Conservation (phyloP, 2,329 filamentous ascomycete species). For the Fusarium virguliforme region DNA sequence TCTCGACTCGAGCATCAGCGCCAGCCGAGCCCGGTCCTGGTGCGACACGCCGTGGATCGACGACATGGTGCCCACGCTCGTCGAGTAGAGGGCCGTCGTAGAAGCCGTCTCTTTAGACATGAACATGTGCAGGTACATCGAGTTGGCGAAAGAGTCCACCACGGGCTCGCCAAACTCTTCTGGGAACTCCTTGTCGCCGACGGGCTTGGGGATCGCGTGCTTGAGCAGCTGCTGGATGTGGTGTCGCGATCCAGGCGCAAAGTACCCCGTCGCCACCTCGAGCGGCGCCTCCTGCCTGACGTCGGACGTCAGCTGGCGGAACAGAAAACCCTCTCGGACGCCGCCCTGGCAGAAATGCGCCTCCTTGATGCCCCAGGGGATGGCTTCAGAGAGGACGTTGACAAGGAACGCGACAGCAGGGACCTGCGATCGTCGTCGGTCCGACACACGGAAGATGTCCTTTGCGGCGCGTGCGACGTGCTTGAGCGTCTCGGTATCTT, state of each 20-base stretch:
- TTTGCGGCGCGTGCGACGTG: conserved; percentile 56
- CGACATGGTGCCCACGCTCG: conserved; percentile 75
- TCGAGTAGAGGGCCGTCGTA: conserved; percentile 73
- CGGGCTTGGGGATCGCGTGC: conserved; percentile 61
- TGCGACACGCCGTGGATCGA: conserved; percentile 75
- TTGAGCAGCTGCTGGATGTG: conserved; percentile 65
- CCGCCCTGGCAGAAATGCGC: conserved; percentile 81
- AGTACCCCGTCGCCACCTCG: conserved; percentile 70
- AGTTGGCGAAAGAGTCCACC: conserved; percentile 71
- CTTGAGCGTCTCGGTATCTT: conserved; percentile 62
- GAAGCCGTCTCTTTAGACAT: conserved; percentile 70
- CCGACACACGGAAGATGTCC: conserved; percentile 74
- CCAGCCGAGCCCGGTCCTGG: conserved; percentile 72
- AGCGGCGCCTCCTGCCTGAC: conserved; percentile 71
- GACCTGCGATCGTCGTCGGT: conserved; percentile 75
- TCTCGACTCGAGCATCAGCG: conserved; percentile 75
- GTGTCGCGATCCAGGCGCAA: conserved; percentile 64
- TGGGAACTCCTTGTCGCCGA: conserved; percentile 53
- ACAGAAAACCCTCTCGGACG: conserved; percentile 78
- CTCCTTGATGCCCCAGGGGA: conserved; percentile 72
- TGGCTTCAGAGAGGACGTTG: conserved; percentile 72
- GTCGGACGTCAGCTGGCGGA: conserved; percentile 64
- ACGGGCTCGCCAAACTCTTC: conserved; percentile 63
- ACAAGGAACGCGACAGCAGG: conserved; percentile 79
- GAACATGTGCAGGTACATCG: conserved; percentile 69